A percentile compares a stretch with the other conserved stretches of the same genome.
phyloP scores from a whole-genome alignment of 805 yeast genomes.

The Deakozyma indianensis region DNA sequence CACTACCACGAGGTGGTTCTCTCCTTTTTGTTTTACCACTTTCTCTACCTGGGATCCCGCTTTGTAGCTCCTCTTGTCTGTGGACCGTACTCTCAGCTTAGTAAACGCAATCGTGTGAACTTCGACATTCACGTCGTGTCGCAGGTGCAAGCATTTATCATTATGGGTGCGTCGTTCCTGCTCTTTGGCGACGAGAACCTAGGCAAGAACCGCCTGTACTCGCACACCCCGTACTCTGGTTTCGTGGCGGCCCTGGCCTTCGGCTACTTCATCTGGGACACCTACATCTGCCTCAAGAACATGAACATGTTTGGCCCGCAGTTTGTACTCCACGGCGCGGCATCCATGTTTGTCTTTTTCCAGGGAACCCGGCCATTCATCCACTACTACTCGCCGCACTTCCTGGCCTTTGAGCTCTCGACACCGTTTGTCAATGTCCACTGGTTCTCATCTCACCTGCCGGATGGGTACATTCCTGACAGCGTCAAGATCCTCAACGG shows the following conservation, averaged over 20 bases:
- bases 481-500: slow-evolving; percentile 55
- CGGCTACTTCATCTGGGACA: slow-evolving; percentile 92
- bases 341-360: slow-evolving; percentile 62
- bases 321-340: slow-evolving; percentile 70
- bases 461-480: slow-evolving; percentile 47
- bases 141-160: slow-evolving; percentile 63
- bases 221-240: slow-evolving; percentile 61
- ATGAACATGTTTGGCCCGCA: slow-evolving; percentile 63
- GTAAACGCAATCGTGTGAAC: slow-evolving; percentile 40
- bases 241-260: slow-evolving; percentile 55
- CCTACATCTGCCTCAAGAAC: slow-evolving; percentile 49
- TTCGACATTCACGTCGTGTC: slow-evolving; percentile 88
- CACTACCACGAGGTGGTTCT: slow-evolving; percentile 52
- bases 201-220: slow-evolving; percentile 39
- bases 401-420: slow-evolving; percentile 72
- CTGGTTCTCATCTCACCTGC: slow-evolving; percentile 77
- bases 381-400: slow-evolving; percentile 69
- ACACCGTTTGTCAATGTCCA: slow-evolving; percentile 91
- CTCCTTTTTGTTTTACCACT: slow-evolving; percentile 46
- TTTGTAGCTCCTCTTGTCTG: slow-evolving; percentile 32
- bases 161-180: slow-evolving; percentile 47
- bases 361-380: slow-evolving; percentile 57
- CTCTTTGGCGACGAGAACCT: slow-evolving; percentile 44
- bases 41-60: slow-evolving; percentile 40
- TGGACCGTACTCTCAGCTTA: slow-evolving; percentile 33